These are phyloP conservation scores for Fraxinus latifolia DNA, from an alignment of 305 asterid species.

Conservation along the genomic window DNA sequence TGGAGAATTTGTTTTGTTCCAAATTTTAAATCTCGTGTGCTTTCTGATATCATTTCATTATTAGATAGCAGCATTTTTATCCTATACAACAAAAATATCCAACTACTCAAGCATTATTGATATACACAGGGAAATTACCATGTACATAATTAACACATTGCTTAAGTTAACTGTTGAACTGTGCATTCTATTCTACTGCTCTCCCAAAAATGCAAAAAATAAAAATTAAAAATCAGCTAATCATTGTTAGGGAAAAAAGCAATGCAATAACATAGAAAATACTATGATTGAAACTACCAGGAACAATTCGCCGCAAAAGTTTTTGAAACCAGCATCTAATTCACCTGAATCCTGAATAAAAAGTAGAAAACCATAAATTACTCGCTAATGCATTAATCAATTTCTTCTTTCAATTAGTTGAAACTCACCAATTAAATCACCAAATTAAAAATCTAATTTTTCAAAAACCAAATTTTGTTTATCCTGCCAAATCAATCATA, in stretches of 20 bases:
- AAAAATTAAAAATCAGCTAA: background rate
- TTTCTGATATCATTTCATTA: background rate
- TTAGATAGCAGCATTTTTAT: background rate
- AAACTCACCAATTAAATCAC: background rate
- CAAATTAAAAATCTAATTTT: background rate
- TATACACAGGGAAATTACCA: background rate
- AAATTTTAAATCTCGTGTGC: background rate
- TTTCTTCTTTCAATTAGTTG: background rate
- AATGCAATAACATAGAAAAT: background rate
- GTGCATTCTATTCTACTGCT: background rate
- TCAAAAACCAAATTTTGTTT: background rate
- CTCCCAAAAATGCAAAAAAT: background rate
- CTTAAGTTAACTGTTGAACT: background rate
- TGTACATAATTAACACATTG: background rate
- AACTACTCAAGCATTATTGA: constrained; percentile 2
- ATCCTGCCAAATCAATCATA: background rate
- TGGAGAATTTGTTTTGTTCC: background rate
- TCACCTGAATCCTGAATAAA: constrained; percentile 45
- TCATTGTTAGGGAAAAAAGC: background rate
- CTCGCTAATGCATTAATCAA: background rate
- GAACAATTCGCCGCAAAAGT: constrained; percentile 57
- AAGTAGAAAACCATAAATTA: background rate
- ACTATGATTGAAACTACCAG: constrained; percentile 36
- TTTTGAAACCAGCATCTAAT: constrained; percentile 45
- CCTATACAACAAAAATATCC: constrained; percentile 2